Evolutionary conservation across 2,329 filamentous ascomycete genomes (phyloP), one percentile per base, ranked within the genome.

Genomic region (Trichophyton benhamiae): DNA sequence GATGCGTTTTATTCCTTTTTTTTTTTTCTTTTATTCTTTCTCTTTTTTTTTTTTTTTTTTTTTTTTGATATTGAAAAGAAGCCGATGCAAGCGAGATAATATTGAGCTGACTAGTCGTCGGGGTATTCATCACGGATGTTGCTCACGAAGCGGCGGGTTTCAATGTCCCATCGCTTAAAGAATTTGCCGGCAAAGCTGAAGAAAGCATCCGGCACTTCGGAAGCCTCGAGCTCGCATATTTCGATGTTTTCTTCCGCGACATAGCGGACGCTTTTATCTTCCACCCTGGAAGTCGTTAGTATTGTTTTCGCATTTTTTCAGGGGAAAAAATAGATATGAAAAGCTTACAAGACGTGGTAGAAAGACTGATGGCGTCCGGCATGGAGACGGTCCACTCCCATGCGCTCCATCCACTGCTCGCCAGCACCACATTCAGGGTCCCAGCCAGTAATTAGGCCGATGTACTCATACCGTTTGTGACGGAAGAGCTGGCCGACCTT

Each of bases 381-480:
- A n/a, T 78, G 76, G 61, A 86, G 73, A 25, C 74, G 76, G 71
- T 87, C 84, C 8, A 88, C 83, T 55, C 78, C 76, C 80, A 85
- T 86, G 65, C 80, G 79, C 70, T 78, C 77, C 69, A 83, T 86
- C 86, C 80, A 87, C 63, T 78, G 79, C 66, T 85, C 84, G 58
- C 78, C 77, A 9, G 79, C 80, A 60, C 76, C 81, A 68, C 80
- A 87, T 64, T 80, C 78, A 27, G 74, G 74, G 67, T 88, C 86
- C 91, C 92, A 99, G n/a, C 91, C 91, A 13, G 87, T 89, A 62
- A 99, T 88, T 27, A 95, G 82, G 17, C 87, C 91, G 57, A 86
- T 78, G 71, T 92, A 96, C 20, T 81, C 78, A 71, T 94, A 96
- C 53, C 91, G 82, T 64, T 80, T 84, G 74, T 99, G 94, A 57